A percentile compares a stretch with the other conserved stretches of the same genome.
Evolutionary conservation across 768 basidiomycete species (phyloP).

Genomic region (Tricholomella constricta): DNA sequence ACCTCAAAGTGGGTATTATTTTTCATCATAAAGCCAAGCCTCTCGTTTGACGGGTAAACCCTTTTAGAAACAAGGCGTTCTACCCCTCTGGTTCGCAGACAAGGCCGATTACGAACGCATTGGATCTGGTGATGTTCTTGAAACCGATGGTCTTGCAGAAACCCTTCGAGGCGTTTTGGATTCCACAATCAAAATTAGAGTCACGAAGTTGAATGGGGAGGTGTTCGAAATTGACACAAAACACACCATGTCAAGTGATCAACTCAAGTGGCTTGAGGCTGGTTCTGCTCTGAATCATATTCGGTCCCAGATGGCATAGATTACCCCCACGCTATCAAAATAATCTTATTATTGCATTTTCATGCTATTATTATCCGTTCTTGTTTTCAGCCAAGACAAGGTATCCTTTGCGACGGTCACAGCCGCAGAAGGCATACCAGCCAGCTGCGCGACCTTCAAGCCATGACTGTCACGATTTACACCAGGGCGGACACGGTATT

Average conservation of each 20-base stretch:
- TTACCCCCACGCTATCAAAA: background rate
- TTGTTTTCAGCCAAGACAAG: slow-evolving; percentile 40
- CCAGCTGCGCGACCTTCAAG: slow-evolving; percentile 84
- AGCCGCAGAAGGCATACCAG: slow-evolving; percentile 73
- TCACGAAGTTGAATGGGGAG: slow-evolving; percentile 67
- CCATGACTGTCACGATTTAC: slow-evolving; percentile 92
- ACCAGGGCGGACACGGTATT: slow-evolving; percentile 77
- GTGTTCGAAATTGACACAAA: slow-evolving; percentile 68
- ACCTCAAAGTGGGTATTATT: slow-evolving; percentile 69
- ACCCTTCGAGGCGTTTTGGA: slow-evolving; percentile 53
- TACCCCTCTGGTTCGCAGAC: slow-evolving; percentile 93
- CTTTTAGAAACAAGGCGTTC: slow-evolving; percentile 90
- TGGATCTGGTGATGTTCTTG: slow-evolving; percentile 76
- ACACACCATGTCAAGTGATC: slow-evolving; percentile 91
- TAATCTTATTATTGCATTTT: background rate
- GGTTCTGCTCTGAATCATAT: slow-evolving; percentile 93
- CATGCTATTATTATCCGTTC: slow-evolving; percentile 13
- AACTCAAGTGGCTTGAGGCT: slow-evolving; percentile 85
- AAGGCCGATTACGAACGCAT: slow-evolving; percentile 86
- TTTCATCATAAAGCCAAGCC: background rate
- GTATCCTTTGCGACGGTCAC: slow-evolving; percentile 62
- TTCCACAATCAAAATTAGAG: slow-evolving; percentile 56
- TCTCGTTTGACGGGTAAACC: slow-evolving; percentile 10
- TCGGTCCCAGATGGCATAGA: slow-evolving; percentile 51
- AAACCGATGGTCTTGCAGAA: slow-evolving; percentile 81